Evolutionary conservation across 495 filamentous ascomycete genomes (phyloP).

Genomic region (Hypomontagnella submonticulosa): DNA sequence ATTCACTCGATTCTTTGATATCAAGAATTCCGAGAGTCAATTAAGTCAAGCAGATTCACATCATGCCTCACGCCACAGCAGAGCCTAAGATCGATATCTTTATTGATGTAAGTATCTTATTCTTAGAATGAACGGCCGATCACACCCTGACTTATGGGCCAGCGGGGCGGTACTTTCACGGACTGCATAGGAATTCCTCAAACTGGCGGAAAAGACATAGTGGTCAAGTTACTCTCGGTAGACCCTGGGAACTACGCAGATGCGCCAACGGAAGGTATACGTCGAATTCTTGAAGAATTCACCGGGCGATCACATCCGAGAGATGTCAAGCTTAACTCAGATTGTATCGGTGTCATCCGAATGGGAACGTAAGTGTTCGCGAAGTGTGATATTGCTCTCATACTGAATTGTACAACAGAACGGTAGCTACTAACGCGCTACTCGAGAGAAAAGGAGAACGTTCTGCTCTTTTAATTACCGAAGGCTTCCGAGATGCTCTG

Average conservation of each 20-base stretch:
- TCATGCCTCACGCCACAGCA: constrained; percentile 24
- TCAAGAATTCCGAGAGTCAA: background rate
- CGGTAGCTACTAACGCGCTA: constrained; percentile 87
- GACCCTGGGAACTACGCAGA: constrained; percentile 88
- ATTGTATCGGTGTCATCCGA: constrained; percentile 27
- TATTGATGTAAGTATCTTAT: constrained; percentile 26
- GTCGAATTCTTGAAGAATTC: constrained; percentile 72
- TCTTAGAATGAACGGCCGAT: background rate
- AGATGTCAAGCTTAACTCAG: constrained; percentile 32
- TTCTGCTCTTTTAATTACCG: constrained; percentile 89
- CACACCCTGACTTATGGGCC: constrained; percentile 4
- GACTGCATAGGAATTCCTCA: constrained; percentile 66
- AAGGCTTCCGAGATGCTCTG: constrained; percentile 69
- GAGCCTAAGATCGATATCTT: constrained; percentile 36
- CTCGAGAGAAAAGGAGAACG: constrained; percentile 93
- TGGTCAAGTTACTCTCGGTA: constrained; percentile 87
- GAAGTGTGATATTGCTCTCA: background rate
- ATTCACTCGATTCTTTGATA: background rate
- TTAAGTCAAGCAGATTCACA: background rate
- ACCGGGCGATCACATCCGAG: constrained; percentile 69
- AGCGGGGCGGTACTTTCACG: constrained; percentile 73
- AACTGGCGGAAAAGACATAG: constrained; percentile 56
- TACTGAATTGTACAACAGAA: constrained; percentile 48
- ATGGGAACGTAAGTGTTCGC: constrained; percentile 29
- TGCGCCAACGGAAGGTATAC: constrained; percentile 89